A percentile compares a stretch with the other conserved stretches of the same genome.
phyloP scores from a whole-genome alignment of 176 grass and related monocot species.

The Themeda triandra region DNA sequence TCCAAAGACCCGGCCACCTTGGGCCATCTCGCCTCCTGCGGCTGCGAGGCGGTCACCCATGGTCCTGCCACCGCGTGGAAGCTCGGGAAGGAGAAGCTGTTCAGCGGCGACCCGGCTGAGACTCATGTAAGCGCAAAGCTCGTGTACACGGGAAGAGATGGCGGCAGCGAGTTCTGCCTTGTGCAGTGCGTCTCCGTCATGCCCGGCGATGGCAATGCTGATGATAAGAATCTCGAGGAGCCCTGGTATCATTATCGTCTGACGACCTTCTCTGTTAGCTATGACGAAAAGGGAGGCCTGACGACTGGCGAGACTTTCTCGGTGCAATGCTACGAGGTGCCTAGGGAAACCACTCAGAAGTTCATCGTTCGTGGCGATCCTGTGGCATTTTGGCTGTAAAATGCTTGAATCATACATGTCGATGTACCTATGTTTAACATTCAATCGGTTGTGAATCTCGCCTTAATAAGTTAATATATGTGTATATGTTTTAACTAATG shows the following conservation, averaged over 20 bases:
- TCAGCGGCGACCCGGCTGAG: background rate
- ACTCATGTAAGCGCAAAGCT: background rate
- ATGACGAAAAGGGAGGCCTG: background rate
- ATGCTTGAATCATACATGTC: too few species aligned
- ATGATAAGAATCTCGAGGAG: background rate
- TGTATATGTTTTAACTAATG: too few species aligned
- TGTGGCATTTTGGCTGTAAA: too few species aligned
- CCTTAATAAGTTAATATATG: too few species aligned
- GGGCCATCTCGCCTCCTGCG: background rate
- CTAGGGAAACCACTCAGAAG: background rate
- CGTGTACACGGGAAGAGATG: background rate
- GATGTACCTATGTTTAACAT: too few species aligned
- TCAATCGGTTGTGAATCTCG: too few species aligned
- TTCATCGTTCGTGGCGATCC: too few species aligned
- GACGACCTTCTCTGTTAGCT: background rate
- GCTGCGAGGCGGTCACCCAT: background rate
- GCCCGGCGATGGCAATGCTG: background rate
- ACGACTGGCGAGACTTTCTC: background rate
- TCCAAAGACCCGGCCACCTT: background rate
- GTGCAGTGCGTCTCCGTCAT: background rate
- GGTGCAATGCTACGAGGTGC: background rate
- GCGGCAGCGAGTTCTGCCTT: background rate
- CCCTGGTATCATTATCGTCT: background rate
- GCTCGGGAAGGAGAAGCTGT: background rate
- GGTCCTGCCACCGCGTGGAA: background rate